Percentiles rank a stretch among this genome's conserved stretches.
These are phyloP conservation scores for Pseudonectria buxi DNA, from an alignment of 2,329 filamentous ascomycete species.

Conservation along the genomic window DNA sequence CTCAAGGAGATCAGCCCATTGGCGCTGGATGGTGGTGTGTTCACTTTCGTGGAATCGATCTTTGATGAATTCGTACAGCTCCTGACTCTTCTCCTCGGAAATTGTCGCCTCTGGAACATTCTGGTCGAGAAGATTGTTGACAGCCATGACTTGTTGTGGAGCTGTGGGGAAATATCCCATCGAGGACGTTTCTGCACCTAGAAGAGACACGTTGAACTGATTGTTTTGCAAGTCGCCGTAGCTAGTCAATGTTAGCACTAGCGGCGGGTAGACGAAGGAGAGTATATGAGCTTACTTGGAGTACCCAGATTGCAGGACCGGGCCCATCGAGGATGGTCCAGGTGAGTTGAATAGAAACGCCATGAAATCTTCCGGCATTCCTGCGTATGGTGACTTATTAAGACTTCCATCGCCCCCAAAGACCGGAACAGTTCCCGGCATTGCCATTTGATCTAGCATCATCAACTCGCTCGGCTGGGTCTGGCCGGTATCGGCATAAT, in stretches of 20 bases:
- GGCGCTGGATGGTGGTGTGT: slow-evolving; percentile 64
- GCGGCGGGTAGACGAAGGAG: background rate
- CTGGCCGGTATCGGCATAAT: slow-evolving; percentile 40
- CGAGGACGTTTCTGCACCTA: slow-evolving; percentile 39
- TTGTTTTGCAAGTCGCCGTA: slow-evolving; percentile 45
- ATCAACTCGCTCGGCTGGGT: slow-evolving; percentile 48
- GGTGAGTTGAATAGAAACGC: slow-evolving; percentile 68
- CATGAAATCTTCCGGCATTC: slow-evolving; percentile 81
- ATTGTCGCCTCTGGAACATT: slow-evolving; percentile 72
- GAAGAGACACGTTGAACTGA: slow-evolving; percentile 37
- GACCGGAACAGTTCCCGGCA: slow-evolving; percentile 68
- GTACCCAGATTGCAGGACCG: slow-evolving; percentile 37
- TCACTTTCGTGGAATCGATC: slow-evolving; percentile 76
- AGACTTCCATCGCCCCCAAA: slow-evolving; percentile 75
- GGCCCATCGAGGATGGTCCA: slow-evolving; percentile 29
- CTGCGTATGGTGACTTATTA: slow-evolving; percentile 76
- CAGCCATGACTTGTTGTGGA: slow-evolving; percentile 78
- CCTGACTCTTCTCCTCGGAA: slow-evolving; percentile 80
- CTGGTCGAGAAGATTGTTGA: slow-evolving; percentile 77
- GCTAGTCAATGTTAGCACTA: slow-evolving; percentile 30
- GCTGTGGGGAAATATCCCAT: slow-evolving; percentile 52
- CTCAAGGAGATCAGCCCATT: slow-evolving; percentile 70
- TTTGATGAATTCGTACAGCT: slow-evolving; percentile 75
- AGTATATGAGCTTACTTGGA: slow-evolving; percentile 38
- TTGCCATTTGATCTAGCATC: slow-evolving; percentile 55